Evolutionary conservation across 148 eudicot species (phyloP), one percentile per base, ranked within the genome.

Genomic region (Pharnaceum exiguum): DNA sequence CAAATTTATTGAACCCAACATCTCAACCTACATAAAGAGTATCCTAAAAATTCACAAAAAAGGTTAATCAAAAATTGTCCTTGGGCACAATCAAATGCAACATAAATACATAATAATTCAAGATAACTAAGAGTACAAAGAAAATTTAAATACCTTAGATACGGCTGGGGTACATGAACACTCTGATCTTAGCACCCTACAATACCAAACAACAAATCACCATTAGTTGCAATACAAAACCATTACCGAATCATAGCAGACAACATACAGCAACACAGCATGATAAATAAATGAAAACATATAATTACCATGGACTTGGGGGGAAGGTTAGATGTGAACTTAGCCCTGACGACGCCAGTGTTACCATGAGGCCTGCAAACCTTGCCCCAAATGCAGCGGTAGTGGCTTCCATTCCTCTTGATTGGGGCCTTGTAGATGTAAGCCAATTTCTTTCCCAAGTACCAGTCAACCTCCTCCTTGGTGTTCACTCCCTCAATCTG

Each of bases 331-430:
- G 90, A 81, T 25, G 54, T 87, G 78, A 87, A 87, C 82, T 84
- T 81, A 37, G 95, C 87, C 7, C 95, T 81, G 25, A 87, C 95
- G 38, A 87, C 75, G 39, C 95, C 95, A 31, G 72, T 84, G 88
- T 87, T 87, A 57, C 95, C 95, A 22, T 87, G 95, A 58, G 95
- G 88, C 68, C 95, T 82, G 10, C 65, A 51, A 12, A 87, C 90
- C 69, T 87, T 84, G 2, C 95, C 95, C 95, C 95, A 87, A 74
- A 87, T 87, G 77, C 95, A 87, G 12, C 95, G 85, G 60, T 84
- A 87, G 52, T 84, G 82, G 0, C 90, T 77, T 4, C 81, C 76
- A 8, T 75, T 63, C 77, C 71, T 75, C 88, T 87, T 87, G 9
- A 78, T 84, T 46, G 79, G 77, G 3, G 95, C 95, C 70, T 84